phyloP scores from a whole-genome alignment of 495 filamentous ascomycete genomes.

The Hyphodiscus hymeniophilus region DNA sequence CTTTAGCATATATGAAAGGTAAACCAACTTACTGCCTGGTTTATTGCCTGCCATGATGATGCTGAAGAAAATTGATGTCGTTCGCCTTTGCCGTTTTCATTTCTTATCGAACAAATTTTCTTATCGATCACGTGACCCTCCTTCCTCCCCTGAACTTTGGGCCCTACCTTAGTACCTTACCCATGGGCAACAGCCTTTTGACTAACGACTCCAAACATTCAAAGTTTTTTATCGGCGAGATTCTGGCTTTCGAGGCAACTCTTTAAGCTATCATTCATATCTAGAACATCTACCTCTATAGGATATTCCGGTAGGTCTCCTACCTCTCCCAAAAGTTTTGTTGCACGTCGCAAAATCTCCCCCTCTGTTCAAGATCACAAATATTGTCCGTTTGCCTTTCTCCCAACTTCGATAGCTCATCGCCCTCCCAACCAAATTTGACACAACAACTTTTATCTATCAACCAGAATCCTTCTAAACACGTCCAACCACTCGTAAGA shows the following conservation, averaged over 20 bases:
- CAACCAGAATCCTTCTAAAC: slow-evolving; percentile 5
- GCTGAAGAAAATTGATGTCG: neutral
- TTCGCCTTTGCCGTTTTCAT: neutral
- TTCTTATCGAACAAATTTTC: neutral
- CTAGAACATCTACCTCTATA: too few relatives aligned
- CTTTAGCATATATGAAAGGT: neutral
- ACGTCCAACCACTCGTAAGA: neutral
- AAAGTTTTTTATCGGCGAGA: neutral
- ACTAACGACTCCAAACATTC: too few relatives aligned
- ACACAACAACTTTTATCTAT: slow-evolving; percentile 10
- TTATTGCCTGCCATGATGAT: slow-evolving; percentile 23
- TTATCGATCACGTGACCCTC: too few relatives aligned
- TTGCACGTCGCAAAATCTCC: slow-evolving; percentile 24
- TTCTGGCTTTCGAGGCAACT: neutral
- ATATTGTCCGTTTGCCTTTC: slow-evolving; percentile 5
- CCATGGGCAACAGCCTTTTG: too few relatives aligned
- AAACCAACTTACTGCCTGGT: slow-evolving; percentile 20
- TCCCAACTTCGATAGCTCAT: slow-evolving; percentile 7
- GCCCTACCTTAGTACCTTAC: too few relatives aligned
- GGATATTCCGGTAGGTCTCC: neutral
- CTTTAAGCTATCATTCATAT: neutral
- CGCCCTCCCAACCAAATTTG: slow-evolving; percentile 13
- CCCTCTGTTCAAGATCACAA: too few relatives aligned
- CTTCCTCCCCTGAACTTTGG: too few relatives aligned
- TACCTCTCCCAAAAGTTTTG: slow-evolving; percentile 14